Conservation (phyloP, 2,329 filamentous ascomycete species). For the Colletotrichum sp. region DNA sequence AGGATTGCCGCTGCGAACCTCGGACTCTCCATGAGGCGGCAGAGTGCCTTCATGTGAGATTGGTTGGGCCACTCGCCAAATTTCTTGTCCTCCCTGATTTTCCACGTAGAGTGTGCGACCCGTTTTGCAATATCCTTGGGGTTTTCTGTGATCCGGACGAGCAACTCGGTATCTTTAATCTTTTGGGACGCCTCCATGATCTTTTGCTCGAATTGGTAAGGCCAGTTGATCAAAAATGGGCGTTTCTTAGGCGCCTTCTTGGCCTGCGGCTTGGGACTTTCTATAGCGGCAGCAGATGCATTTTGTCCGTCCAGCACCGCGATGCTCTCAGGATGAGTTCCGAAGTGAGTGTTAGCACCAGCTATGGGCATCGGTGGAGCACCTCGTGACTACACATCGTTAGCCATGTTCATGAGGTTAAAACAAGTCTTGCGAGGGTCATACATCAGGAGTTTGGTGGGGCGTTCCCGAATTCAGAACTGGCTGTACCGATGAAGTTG, state of each 20-base stretch:
- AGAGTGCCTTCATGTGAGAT: constrained; percentile 39
- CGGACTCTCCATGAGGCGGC: constrained; percentile 27
- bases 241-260: background rate
- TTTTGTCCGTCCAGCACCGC: background rate
- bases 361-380: constrained; percentile 35
- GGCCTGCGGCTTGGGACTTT: background rate
- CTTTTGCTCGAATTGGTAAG: constrained; percentile 27
- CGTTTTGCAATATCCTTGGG: background rate
- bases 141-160: background rate
- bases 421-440: background rate
- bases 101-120: constrained; percentile 30
- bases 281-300: background rate
- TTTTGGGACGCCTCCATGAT: constrained; percentile 8
- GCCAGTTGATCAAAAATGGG: background rate
- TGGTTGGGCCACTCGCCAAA: constrained; percentile 36
- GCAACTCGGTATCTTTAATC: background rate
- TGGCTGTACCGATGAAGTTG: background rate
- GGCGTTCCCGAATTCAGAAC: background rate
- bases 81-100: constrained; percentile 25
- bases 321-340: constrained; percentile 14
- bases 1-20: constrained; percentile 36
- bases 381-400: background rate
- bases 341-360: constrained; percentile 43
- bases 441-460: background rate
- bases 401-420: background rate